Conservation (phyloP, 352 stramenopile species). For the Phytopythium boreale region DNA sequence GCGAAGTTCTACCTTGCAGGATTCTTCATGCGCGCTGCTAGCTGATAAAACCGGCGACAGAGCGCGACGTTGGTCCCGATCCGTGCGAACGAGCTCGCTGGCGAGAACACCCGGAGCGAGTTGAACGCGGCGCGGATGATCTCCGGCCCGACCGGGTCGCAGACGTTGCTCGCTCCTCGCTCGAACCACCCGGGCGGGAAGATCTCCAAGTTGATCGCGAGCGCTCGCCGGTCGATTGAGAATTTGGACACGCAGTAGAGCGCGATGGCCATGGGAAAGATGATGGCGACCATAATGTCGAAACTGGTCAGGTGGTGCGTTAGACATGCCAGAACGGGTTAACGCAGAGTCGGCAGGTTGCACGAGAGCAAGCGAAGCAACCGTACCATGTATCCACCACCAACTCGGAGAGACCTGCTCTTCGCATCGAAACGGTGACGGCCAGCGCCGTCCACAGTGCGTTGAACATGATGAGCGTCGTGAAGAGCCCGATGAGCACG, state of each 20-base stretch:
- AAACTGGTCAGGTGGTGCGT: constrained; percentile 16
- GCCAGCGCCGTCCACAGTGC: background rate
- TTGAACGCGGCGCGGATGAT: constrained; percentile 25
- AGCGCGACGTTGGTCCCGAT: constrained; percentile 25
- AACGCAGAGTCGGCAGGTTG: too few species aligned
- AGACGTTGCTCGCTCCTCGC: constrained; percentile 20
- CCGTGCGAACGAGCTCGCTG: constrained; percentile 18
- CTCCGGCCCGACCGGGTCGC: constrained; percentile 18
- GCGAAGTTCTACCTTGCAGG: background rate
- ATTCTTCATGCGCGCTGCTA: constrained; percentile 12
- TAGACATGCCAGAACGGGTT: background rate
- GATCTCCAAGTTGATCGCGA: constrained; percentile 26
- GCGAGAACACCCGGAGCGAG: constrained; percentile 25
- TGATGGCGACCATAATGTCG: constrained; percentile 30
- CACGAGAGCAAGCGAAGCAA: background rate
- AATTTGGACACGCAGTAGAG: constrained; percentile 29
- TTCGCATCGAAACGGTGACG: constrained; percentile 1
- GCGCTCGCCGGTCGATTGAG: constrained; percentile 23
- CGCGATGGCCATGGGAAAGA: constrained; percentile 29
- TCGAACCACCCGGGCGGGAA: constrained; percentile 30
- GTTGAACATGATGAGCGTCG: constrained; percentile 7
- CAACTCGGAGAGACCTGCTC: constrained; percentile 9
- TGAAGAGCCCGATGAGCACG: constrained; percentile 1
- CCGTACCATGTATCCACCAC: constrained; percentile 17
- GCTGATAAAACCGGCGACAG: constrained; percentile 14